Evolutionary conservation across 306 rosid genomes (phyloP).

Genomic region (Fagus crenata): DNA sequence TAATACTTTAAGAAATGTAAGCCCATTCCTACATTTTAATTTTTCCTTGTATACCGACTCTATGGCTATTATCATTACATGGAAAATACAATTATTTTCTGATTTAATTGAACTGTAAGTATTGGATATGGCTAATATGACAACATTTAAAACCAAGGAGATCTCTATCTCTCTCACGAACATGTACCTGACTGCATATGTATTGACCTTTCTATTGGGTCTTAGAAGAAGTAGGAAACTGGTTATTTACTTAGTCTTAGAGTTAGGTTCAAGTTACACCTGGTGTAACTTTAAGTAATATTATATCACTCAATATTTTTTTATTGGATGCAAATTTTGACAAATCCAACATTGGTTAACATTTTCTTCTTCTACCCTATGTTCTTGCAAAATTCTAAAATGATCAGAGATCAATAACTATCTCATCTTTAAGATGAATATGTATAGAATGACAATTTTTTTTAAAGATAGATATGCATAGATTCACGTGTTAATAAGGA

Average conservation of each 20-base stretch:
- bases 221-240: neutral
- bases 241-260: neutral
- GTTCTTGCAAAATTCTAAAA: too few species aligned
- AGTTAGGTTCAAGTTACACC: too few species aligned
- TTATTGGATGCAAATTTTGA: too few species aligned
- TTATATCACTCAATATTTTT: too few species aligned
- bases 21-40: neutral
- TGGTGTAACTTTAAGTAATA: too few species aligned
- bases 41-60: neutral
- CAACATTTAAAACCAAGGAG: neutral
- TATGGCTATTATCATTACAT: neutral
- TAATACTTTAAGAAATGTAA: constrained; percentile 3
- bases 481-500: too few species aligned
- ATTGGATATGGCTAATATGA: constrained; percentile 1
- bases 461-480: too few species aligned
- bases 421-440: too few species aligned
- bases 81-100: neutral
- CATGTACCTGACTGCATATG: neutral
- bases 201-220: neutral
- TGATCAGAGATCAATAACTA: too few species aligned
- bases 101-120: neutral
- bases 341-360: too few species aligned
- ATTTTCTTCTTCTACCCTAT: too few species aligned
- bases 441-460: too few species aligned
- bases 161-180: neutral